Evolutionary conservation across 2,329 filamentous ascomycete genomes (phyloP).

Genomic region (Orbilia blumenaviensis): DNA sequence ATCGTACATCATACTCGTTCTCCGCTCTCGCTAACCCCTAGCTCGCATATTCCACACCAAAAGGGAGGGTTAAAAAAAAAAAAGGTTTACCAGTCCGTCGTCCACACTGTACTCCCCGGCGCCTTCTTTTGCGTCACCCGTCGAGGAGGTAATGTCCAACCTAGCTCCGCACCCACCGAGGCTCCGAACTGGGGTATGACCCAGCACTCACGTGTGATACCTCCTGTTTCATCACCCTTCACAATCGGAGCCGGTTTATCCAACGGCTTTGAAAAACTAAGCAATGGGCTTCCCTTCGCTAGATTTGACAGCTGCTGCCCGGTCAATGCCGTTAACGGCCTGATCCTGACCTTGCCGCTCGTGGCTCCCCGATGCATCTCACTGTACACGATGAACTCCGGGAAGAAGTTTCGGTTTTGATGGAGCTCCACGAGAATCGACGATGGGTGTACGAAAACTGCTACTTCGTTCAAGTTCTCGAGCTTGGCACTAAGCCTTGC

Average conservation of each 20-base stretch:
- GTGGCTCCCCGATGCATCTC: slow-evolving; percentile 77
- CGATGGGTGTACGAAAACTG: slow-evolving; percentile 86
- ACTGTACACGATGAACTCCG: slow-evolving; percentile 86
- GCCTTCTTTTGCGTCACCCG: slow-evolving; percentile 84
- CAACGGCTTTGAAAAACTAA: slow-evolving; percentile 88
- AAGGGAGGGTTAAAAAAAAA: not conserved
- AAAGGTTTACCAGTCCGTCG: slow-evolving; percentile 32
- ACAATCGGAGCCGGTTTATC: slow-evolving; percentile 74
- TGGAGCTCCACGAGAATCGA: slow-evolving; percentile 75
- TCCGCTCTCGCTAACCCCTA: slow-evolving; percentile 35
- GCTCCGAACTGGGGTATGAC: slow-evolving; percentile 80
- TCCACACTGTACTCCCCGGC: slow-evolving; percentile 73
- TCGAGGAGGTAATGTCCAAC: slow-evolving; percentile 86
- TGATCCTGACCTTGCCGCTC: slow-evolving; percentile 80
- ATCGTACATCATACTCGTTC: slow-evolving; percentile 1
- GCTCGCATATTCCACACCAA: slow-evolving; percentile 13
- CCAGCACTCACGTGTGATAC: slow-evolving; percentile 75
- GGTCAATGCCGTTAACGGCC: slow-evolving; percentile 81
- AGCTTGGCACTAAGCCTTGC: slow-evolving; percentile 61
- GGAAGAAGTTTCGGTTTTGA: slow-evolving; percentile 75
- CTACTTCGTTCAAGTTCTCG: slow-evolving; percentile 67
- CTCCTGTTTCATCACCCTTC: slow-evolving; percentile 62
- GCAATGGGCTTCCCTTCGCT: slow-evolving; percentile 82
- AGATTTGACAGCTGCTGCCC: slow-evolving; percentile 78
- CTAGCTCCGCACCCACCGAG: slow-evolving; percentile 72